phyloP scores from a whole-genome alignment of 495 filamentous ascomycete species.

The Trichoderma reesei region DNA sequence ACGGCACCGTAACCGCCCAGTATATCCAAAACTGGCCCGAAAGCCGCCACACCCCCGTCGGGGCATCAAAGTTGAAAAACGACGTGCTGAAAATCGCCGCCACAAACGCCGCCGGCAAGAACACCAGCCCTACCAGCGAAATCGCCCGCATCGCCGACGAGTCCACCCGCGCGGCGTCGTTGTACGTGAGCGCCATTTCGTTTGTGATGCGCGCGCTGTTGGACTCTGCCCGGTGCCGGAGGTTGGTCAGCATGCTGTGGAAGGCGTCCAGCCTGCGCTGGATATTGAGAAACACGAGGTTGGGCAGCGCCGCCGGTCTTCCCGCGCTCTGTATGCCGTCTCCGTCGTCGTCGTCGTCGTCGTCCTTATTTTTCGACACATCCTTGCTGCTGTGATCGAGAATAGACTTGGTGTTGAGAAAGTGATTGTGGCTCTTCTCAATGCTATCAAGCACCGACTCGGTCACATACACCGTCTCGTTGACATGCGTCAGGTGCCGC shows the following conservation, averaged over 20 bases:
- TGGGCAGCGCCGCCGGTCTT: not conserved
- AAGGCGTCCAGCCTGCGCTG: conserved; percentile 23
- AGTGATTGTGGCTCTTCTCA: conserved; percentile 21
- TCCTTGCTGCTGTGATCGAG: not conserved
- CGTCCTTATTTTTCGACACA: no score
- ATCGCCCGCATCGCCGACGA: conserved; percentile 25
- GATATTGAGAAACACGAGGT: conserved; percentile 8
- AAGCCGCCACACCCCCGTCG: conserved; percentile 16
- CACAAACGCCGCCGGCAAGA: conserved; percentile 29
- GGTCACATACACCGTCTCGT: conserved; percentile 35
- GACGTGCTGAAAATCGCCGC: conserved; percentile 23
- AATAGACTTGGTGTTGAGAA: not conserved
- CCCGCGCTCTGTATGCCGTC: no score
- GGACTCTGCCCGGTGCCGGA: conserved; percentile 28
- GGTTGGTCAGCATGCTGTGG: conserved; percentile 28
- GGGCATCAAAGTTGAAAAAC: conserved; percentile 20
- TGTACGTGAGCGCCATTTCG: conserved; percentile 11
- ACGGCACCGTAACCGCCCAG: conserved; percentile 22
- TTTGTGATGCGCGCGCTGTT: conserved; percentile 25
- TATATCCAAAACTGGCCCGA: conserved; percentile 28
- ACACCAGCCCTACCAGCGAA: conserved; percentile 24
- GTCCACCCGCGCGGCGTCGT: not conserved
- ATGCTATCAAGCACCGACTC: conserved; percentile 27
- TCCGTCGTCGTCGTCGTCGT: not conserved
- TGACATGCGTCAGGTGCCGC: conserved; percentile 38